Base-by-base conservation (phyloP, 139 green algal species). In the Desmodesmus armatus region DNA sequence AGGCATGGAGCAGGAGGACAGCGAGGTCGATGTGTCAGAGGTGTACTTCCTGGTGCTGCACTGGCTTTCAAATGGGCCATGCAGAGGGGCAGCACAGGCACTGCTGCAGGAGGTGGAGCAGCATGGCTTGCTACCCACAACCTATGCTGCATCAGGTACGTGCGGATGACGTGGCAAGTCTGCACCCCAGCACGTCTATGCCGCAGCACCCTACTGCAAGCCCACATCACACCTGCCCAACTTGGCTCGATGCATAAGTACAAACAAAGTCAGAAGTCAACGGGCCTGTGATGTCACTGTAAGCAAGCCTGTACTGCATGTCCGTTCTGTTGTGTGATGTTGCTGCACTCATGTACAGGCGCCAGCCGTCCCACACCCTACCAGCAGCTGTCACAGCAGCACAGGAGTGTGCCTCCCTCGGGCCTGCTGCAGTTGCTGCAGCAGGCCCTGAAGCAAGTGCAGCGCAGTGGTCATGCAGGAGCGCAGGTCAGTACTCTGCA, bases 41-140 rank as follows among this genome's bases (percentile, higher is more conserved):
- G 63, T 90, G 3, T 76, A 78, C 47, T 87, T 84, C 39, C 73
- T 90, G 31, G 77, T 90, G 51, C 69, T 90, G 82, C 83, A 88
- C 31, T 90, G 66, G 62, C 87, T 90, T 21, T 77, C 72, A 2
- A 17, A 44, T 9, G 75, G 82, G 31, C 82, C 87, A 3, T 88
- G 87, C 73, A 58, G 44, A 31, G 70, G 78, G 0, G 80, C 84
- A 33, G 90, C 84, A 9, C 15, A 37, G 13, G 31, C 47, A 23
- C 78, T 97, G 1, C 81, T 92, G 60, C 47, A 75, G 39, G 69
- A 93, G 27, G 92, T 91, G 0, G 17, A 74, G 1, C 51, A 51
- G 23, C 65, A 83, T 11, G 79, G 84, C 0, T 80, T 97, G 78
- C 84, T 97, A 74, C 94, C 94, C 0, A 37, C 51, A 72, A 27